phyloP scores from a whole-genome alignment of 116 monocot species.

The Zostera marina region DNA sequence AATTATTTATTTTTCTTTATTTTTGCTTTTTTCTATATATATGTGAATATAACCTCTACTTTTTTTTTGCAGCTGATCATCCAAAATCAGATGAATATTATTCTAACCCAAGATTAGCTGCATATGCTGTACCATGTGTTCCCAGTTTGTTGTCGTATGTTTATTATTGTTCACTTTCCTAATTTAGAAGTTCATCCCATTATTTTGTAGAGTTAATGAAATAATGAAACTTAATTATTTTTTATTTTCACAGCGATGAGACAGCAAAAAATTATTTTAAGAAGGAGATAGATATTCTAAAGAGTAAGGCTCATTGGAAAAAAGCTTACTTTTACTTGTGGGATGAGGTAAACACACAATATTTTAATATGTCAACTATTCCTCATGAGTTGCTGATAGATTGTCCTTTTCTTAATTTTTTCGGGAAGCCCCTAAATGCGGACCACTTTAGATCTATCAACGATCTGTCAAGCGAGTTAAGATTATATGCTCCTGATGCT shows the following conservation, averaged over 20 bases:
- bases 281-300: slow-evolving; percentile 85
- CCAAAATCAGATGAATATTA: slow-evolving; percentile 91
- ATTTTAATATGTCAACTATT: neutral
- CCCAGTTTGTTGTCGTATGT: slow-evolving; percentile 71
- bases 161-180: neutral
- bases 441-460: slow-evolving; percentile 81
- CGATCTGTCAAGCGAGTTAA: slow-evolving; percentile 76
- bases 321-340: slow-evolving; percentile 99
- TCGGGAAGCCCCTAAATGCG: slow-evolving; percentile 53
- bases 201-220: no score
- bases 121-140: slow-evolving; percentile 94
- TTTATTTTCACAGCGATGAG: slow-evolving; percentile 46
- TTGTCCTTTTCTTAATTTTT: slow-evolving; percentile 7
- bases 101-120: slow-evolving; percentile 87
- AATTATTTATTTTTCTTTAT: neutral
- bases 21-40: slow-evolving; percentile 4
- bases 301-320: slow-evolving; percentile 70
- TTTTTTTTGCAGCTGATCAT: slow-evolving; percentile 59
- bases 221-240: neutral
- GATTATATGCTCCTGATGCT: slow-evolving; percentile 78
- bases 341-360: slow-evolving; percentile 67
- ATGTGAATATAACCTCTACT: slow-evolving; percentile 2
- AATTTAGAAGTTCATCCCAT: neutral
- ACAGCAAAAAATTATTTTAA: slow-evolving; percentile 51
- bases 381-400: neutral